These are phyloP conservation scores for Zhuliangozyma blackwelliae DNA, from an alignment of 1,139 yeast species.

Conservation along the genomic window DNA sequence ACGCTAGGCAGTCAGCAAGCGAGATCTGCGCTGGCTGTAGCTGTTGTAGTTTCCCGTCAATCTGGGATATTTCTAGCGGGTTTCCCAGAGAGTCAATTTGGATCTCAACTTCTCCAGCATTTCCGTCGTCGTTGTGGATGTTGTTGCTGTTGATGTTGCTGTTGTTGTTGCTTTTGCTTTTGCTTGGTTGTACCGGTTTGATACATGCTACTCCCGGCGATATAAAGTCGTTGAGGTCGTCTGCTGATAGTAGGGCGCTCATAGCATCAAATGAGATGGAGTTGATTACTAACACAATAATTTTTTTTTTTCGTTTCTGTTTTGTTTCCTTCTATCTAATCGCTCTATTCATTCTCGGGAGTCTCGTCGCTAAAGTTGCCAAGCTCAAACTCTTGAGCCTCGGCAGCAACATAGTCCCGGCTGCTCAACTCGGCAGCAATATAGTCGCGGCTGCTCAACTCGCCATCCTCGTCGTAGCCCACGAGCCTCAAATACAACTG, in stretches of 20 bases:
- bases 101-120: conserved; percentile 49
- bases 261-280: conserved; percentile 26
- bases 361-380: conserved; percentile 24
- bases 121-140: conserved; percentile 18
- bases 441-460: conserved; percentile 12
- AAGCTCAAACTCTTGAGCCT: conserved; percentile 32
- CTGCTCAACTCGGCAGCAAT: conserved; percentile 16
- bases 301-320: neutral
- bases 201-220: conserved; percentile 94
- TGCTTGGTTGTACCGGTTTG: conserved; percentile 40
- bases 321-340: too few species aligned
- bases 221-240: conserved; percentile 90
- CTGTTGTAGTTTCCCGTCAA: conserved; percentile 48
- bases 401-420: conserved; percentile 11
- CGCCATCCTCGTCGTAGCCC: conserved; percentile 43
- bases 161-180: neutral
- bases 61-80: conserved; percentile 62
- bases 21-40: conserved; percentile 85
- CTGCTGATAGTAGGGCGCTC: conserved; percentile 86
- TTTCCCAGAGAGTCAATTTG: conserved; percentile 64
- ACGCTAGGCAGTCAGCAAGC: conserved; percentile 88
- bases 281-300: neutral
- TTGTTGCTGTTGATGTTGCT: conserved; percentile 15
- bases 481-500: conserved; percentile 54
- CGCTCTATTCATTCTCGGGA: too few species aligned